Percentiles rank a stretch among this genome's conserved stretches.
Conservation (phyloP, 192 early-diverging fungal species). For the Gryganskiella cystojenkinii region DNA sequence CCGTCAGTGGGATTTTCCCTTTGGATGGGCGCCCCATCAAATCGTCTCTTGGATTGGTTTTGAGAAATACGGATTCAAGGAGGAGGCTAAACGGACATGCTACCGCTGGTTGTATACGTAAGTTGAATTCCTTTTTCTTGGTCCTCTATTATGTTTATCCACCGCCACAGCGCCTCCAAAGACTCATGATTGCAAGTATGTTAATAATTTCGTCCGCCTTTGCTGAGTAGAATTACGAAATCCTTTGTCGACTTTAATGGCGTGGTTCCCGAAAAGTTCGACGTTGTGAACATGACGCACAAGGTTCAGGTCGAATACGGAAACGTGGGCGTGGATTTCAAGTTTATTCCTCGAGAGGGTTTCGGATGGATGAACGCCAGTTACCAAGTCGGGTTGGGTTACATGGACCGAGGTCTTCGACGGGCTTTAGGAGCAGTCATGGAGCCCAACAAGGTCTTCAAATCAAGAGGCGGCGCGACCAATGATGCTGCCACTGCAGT, state of each 20-base stretch:
- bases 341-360: constrained; percentile 92
- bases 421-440: constrained; percentile 73
- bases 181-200: too few species aligned
- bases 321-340: constrained; percentile 93
- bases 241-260: constrained; percentile 96
- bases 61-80: constrained; percentile 79
- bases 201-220: not conserved
- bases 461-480: not conserved
- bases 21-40: constrained; percentile 98
- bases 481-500: not conserved
- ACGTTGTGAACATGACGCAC: constrained; percentile 92
- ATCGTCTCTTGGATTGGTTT: constrained; percentile 94
- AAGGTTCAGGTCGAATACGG: constrained; percentile 94
- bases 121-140: constrained; percentile 10
- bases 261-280: constrained; percentile 96
- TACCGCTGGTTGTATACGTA: constrained; percentile 95
- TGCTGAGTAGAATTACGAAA: constrained; percentile 73
- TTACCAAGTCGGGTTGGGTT: constrained; percentile 83
- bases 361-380: constrained; percentile 99
- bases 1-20: constrained; percentile 94
- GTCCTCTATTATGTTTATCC: not conserved
- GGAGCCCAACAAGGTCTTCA: constrained; percentile 21
- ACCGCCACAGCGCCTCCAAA: not conserved
- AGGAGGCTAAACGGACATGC: constrained; percentile 77
- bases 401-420: constrained; percentile 75